Evolutionary conservation across 768 basidiomycete species (phyloP).

Genomic region (Gloeopeniophorella convolvens): DNA sequence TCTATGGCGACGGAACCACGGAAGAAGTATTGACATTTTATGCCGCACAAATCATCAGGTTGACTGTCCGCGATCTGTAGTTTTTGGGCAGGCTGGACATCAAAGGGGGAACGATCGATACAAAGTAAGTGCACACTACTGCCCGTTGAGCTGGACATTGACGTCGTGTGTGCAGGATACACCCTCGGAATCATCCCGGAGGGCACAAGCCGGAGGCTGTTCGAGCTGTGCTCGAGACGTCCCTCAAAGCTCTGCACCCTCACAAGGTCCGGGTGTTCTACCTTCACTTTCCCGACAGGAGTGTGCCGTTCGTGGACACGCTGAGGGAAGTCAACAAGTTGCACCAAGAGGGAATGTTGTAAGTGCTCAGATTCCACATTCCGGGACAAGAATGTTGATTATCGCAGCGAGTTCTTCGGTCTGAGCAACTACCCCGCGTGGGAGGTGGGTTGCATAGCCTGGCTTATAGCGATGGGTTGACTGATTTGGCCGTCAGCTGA

Average conservation of each 20-base stretch:
- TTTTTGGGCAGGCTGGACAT: constrained; percentile 37
- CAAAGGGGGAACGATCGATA: constrained; percentile 37
- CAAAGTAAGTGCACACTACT: constrained; percentile 32
- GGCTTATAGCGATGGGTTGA: neutral
- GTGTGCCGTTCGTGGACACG: constrained; percentile 51
- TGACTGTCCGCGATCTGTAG: constrained; percentile 23
- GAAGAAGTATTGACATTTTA: constrained; percentile 47
- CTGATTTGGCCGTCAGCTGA: constrained; percentile 33
- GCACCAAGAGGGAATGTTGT: constrained; percentile 54
- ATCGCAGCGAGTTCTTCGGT: constrained; percentile 54
- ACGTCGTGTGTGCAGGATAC: constrained; percentile 26
- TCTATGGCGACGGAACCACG: constrained; percentile 48
- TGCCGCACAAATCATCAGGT: neutral
- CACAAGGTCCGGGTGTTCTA: constrained; percentile 48
- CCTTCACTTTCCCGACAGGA: constrained; percentile 54
- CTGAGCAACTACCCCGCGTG: constrained; percentile 55
- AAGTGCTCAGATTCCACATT: constrained; percentile 23
- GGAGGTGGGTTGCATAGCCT: constrained; percentile 33
- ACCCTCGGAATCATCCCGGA: constrained; percentile 35
- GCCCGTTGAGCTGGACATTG: constrained; percentile 1
- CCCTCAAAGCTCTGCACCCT: constrained; percentile 39
- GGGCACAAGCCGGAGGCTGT: constrained; percentile 36
- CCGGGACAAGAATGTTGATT: too few relatives aligned
- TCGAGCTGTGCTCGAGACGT: constrained; percentile 39
- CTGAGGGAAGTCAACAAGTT: constrained; percentile 47